Evolutionary conservation across 2,329 filamentous ascomycete species (phyloP), one percentile per base, ranked within the genome.

Genomic region (Ilyonectria sp.): DNA sequence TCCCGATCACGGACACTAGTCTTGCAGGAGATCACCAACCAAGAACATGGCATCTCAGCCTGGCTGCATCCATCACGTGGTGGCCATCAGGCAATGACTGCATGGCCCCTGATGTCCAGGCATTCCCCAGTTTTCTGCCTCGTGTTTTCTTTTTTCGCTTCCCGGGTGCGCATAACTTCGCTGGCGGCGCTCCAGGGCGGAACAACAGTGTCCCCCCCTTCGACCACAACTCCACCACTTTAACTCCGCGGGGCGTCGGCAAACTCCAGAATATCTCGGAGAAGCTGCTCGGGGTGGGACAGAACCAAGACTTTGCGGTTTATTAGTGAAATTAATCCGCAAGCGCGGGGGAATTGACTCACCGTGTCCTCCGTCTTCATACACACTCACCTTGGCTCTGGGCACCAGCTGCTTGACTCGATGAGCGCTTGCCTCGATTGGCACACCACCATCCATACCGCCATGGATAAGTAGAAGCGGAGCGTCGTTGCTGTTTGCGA

Each of bases 351-450:
- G 23, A 11, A 44, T 21, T 19, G 19, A 57, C 54, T 17, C 17
- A 21, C 54, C 40, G 37, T 57, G 54, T 29, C 21, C 52, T n/a
- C 33, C 52, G 33, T 37, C 33, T 5, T 23, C 52, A n/a, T 54
- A 54, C 4, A 21, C 8, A 21, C 40, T 4, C 4, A 55, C 4
- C 8, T 26, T 10, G n/a, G 29, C 17, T 37, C 33, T 26, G 13
- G 33, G 33, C 26, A 47, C 8, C 11, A 55, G 8, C 52, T 55
- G n/a, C 10, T 17, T 37, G 11, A 55, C 33, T 23, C 52, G 21
- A 13, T 26, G 4, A 21, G 33, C 52, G 21, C 52, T 43, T 23
- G 33, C 31, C 33, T 55, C 52, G 6, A 19, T 6, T 15, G n/a
- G 33, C n/a, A 55, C 21, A 9, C 31, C 31, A 13, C 31, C n/a